phyloP scores from a whole-genome alignment of 2,329 filamentous ascomycete genomes.

The Ophiostoma australiae region DNA sequence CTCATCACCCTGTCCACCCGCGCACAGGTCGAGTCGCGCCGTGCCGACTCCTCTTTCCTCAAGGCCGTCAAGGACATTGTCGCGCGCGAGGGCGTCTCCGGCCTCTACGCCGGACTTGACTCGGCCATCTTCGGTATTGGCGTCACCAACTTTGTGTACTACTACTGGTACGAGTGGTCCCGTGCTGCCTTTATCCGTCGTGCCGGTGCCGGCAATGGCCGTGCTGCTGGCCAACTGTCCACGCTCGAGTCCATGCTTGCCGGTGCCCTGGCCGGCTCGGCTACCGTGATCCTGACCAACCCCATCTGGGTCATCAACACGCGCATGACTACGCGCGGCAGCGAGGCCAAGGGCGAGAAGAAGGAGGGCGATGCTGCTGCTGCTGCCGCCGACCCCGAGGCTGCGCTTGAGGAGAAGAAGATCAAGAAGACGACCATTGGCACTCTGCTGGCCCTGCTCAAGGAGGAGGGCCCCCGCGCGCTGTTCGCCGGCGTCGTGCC shows the following conservation, averaged over 20 bases:
- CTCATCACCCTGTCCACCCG: slow-evolving; percentile 96
- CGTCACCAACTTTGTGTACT: slow-evolving; percentile 99
- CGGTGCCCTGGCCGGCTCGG: slow-evolving; percentile 85
- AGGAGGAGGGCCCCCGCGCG: slow-evolving; percentile 75
- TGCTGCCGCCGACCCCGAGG: slow-evolving; percentile 25
- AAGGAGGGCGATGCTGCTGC: slow-evolving; percentile 3
- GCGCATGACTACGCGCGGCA: slow-evolving; percentile 78
- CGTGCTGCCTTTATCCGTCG: slow-evolving; percentile 78
- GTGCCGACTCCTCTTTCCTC: slow-evolving; percentile 78
- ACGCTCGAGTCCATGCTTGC: slow-evolving; percentile 93
- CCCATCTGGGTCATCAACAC: slow-evolving; percentile 99
- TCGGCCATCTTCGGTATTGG: slow-evolving; percentile 95
- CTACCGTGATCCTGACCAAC: slow-evolving; percentile 93
- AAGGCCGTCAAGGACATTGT: slow-evolving; percentile 81
- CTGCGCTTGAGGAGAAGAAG: slow-evolving; percentile 35
- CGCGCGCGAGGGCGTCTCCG: slow-evolving; percentile 80
- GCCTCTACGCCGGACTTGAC: slow-evolving; percentile 88
- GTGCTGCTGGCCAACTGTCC: slow-evolving; percentile 74
- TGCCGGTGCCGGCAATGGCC: slow-evolving; percentile 51
- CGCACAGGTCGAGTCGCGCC: slow-evolving; percentile 95
- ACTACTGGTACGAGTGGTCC: slow-evolving; percentile 99
- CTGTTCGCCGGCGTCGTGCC: slow-evolving; percentile 91
- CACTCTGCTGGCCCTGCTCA: slow-evolving; percentile 74
- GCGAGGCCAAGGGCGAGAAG: slow-evolving; percentile 19
- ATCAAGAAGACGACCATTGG: slow-evolving; percentile 66